Conservation (phyloP, 164 flowering plant genomes). For the Berberis thunbergii region DNA sequence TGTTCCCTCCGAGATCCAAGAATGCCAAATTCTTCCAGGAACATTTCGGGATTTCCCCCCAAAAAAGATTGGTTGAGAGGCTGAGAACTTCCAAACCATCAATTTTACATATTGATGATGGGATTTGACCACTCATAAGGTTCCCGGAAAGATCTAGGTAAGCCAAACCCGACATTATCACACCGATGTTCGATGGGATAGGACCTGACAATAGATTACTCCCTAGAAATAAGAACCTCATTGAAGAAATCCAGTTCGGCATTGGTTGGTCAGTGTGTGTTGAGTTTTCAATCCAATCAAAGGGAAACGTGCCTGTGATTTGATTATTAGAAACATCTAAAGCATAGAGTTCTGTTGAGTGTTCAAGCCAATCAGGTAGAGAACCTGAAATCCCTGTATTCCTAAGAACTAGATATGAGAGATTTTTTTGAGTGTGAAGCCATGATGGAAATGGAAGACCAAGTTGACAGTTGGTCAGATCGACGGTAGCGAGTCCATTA, state of each 20-base stretch:
- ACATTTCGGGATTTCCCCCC: no score
- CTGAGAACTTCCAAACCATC: no score
- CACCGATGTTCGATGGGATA: background rate
- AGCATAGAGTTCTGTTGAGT: background rate
- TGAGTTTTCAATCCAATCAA: background rate
- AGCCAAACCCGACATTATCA: background rate
- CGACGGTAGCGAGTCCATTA: background rate
- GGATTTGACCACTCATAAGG: constrained; percentile 1
- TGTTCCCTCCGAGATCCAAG: no score
- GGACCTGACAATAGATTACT: background rate
- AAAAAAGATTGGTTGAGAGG: no score
- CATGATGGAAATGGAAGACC: constrained; percentile 12
- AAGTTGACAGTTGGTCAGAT: constrained; percentile 1
- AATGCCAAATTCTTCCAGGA: no score
- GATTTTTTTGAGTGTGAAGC: constrained; percentile 12
- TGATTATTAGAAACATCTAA: constrained; percentile 10
- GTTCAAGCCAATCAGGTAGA: constrained; percentile 18
- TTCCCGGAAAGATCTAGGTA: background rate
- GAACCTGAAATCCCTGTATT: constrained; percentile 11
- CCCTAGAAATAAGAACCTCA: background rate
- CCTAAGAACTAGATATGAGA: background rate
- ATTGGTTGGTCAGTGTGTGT: no score
- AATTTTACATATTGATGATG: constrained; percentile 1
- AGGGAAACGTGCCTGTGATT: constrained; percentile 2
- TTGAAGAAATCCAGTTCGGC: background rate